Evolutionary conservation across 352 stramenopile genomes (phyloP), one percentile per base, ranked within the genome.

Genomic region (Phytopythium chamaehyphon): DNA sequence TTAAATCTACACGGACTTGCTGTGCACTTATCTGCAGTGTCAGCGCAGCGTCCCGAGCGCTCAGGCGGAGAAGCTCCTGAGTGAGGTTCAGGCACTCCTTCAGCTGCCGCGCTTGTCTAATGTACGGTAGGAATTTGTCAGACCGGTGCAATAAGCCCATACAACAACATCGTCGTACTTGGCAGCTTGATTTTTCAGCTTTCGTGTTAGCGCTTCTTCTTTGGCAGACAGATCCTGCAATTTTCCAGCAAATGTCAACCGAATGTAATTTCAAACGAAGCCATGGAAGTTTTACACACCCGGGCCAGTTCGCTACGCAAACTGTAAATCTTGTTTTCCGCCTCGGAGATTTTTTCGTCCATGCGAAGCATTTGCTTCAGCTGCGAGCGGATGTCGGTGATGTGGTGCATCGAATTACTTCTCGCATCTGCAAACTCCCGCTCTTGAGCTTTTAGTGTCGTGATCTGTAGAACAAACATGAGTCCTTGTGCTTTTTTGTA

Each of bases 281-380:
- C n/a, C n/a, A n/a, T 15, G 40, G 3, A 23, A 12, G 12, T 7
- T n/a, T n/a, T 15, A 47, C 70, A 38, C 50, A 85, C 78, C 40
- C 86, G 75, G 22, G 78, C 71, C n/a, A 92, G 59, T 47, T 93
- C 83, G 57, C 71, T 86, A 24, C 77, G 71, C 22, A 93, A 48
- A 26, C 65, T 83, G 47, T 77, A 86, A 16, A 86, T 70, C 53
- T 88, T 93, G 54, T 82, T 81, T 18, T 87, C 75, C 8, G 57
- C 69, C 44, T 88, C 75, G 2, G 61, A 54, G 37, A 95, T 92
- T 40, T 90, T 88, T 24, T 89, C 80, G 52, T 88, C 75, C 38
- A 88, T 59, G 12, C 77, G 78, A 62, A 91, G 69, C 47, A 86
- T 83, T n/a, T 48, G 26, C 50, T 86, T 88, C 37, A 88, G 54